Evolutionary conservation across 2,329 filamentous ascomycete genomes (phyloP).

Genomic region (Xylariales sp.): DNA sequence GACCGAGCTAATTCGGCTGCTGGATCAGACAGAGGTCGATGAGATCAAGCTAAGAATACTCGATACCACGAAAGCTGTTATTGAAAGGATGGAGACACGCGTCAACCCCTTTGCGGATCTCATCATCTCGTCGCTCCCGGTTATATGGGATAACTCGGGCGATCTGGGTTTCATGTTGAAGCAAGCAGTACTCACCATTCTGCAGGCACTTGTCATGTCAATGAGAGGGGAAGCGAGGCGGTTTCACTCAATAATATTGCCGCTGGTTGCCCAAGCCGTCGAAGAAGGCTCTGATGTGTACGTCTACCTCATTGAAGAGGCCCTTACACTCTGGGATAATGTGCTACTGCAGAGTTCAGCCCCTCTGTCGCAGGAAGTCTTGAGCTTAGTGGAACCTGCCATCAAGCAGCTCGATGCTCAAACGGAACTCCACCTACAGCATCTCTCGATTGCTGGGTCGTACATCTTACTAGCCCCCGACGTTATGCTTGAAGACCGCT

Average conservation of each 20-base stretch:
- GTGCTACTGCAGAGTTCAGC: constrained; percentile 63
- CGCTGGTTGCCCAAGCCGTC: constrained; percentile 75
- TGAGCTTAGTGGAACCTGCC: constrained; percentile 56
- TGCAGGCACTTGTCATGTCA: constrained; percentile 78
- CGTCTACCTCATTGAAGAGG: constrained; percentile 85
- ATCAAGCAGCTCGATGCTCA: constrained; percentile 65
- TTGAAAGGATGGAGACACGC: constrained; percentile 74
- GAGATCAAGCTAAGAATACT: constrained; percentile 90
- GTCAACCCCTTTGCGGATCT: constrained; percentile 67
- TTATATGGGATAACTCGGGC: constrained; percentile 78
- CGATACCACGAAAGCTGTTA: constrained; percentile 77
- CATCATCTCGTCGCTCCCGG: constrained; percentile 75
- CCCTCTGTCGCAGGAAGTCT: constrained; percentile 57
- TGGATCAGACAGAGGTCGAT: constrained; percentile 72
- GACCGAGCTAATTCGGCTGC: constrained; percentile 67
- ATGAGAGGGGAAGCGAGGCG: constrained; percentile 73
- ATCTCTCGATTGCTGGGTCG: constrained; percentile 13
- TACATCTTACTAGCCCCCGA: constrained; percentile 61
- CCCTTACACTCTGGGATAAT: constrained; percentile 80
- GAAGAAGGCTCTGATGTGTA: constrained; percentile 70
- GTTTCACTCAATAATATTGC: constrained; percentile 76
- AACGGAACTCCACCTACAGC: constrained; percentile 51
- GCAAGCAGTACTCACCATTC: constrained; percentile 82
- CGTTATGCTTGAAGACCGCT: constrained; percentile 56
- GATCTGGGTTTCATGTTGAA: constrained; percentile 86